Conservation (phyloP, 2,329 filamentous ascomycete genomes). For the Nigrospora osmanthi region DNA sequence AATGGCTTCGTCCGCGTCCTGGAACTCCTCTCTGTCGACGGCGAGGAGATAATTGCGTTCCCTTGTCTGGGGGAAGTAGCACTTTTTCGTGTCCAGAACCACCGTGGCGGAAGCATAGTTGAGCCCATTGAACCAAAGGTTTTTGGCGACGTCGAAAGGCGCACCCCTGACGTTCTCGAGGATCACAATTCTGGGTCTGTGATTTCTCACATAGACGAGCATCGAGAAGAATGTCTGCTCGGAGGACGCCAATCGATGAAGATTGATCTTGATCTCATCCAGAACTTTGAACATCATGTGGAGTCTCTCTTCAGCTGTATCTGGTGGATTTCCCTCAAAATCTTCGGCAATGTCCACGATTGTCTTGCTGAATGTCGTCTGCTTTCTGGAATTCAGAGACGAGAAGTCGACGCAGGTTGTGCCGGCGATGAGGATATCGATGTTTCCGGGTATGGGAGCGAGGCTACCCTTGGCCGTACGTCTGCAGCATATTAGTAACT, state of each 20-base stretch:
- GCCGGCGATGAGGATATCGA: slow-evolving; percentile 63
- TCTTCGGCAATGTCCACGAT: slow-evolving; percentile 30
- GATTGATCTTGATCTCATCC: slow-evolving; percentile 40
- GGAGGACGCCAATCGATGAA: slow-evolving; percentile 59
- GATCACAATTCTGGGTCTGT: slow-evolving; percentile 56
- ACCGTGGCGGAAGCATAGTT: slow-evolving; percentile 46
- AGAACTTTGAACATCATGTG: slow-evolving; percentile 16
- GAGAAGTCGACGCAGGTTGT: slow-evolving; percentile 75
- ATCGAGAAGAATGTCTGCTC: slow-evolving; percentile 56
- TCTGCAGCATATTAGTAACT: slow-evolving; percentile 23
- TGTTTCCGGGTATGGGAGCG: slow-evolving; percentile 42
- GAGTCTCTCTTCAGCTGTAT: too few relatives aligned
- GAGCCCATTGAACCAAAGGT: slow-evolving; percentile 28
- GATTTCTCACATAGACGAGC: slow-evolving; percentile 44
- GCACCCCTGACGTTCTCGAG: slow-evolving; percentile 62
- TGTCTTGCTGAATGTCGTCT: slow-evolving; percentile 39
- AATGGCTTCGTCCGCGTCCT: slow-evolving; percentile 15
- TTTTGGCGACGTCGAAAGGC: slow-evolving; percentile 48
- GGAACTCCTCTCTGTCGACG: slow-evolving; percentile 32
- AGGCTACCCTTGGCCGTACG: slow-evolving; percentile 60
- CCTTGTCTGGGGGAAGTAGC: slow-evolving; percentile 66
- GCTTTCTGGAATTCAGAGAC: slow-evolving; percentile 43
- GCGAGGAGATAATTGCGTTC: slow-evolving; percentile 52
- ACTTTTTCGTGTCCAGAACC: slow-evolving; percentile 60
- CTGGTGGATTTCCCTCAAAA: too few relatives aligned